A percentile compares a stretch with the other conserved stretches of the same genome.
These are phyloP conservation scores for Pseudocercospora fijiensis DNA, from an alignment of 2,329 filamentous ascomycete species.

Conservation along the genomic window DNA sequence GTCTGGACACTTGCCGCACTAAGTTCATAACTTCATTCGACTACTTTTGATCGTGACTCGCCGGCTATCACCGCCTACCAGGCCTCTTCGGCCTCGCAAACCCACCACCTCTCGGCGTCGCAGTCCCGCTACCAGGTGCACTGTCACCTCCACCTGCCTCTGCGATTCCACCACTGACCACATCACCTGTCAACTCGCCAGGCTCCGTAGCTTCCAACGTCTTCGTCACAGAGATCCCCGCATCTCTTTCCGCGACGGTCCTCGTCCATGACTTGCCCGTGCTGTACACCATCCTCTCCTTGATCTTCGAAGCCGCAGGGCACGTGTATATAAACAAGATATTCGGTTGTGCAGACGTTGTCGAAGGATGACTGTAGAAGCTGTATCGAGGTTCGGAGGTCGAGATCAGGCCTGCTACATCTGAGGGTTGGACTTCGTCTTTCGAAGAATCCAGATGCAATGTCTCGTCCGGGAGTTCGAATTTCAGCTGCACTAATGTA, in stretches of 20 bases:
- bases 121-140: conserved; percentile 54
- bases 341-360: conserved; percentile 49
- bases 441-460: conserved; percentile 63
- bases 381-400: conserved; percentile 70
- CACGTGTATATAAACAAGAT: conserved; percentile 83
- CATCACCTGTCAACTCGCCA: conserved; percentile 66
- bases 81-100: conserved; percentile 80
- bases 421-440: conserved; percentile 55
- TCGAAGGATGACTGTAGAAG: conserved; percentile 69
- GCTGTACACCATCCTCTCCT: conserved; percentile 82
- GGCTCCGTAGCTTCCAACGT: conserved; percentile 65
- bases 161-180: conserved; percentile 44
- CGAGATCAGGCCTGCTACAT: conserved; percentile 63
- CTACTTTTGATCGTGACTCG: not conserved
- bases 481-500: conserved; percentile 29
- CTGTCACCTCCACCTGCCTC: conserved; percentile 4
- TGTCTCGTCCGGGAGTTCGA: conserved; percentile 62
- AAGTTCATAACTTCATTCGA: not conserved
- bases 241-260: conserved; percentile 67
- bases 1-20: not conserved
- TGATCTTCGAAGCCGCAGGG: conserved; percentile 69
- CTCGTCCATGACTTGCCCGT: conserved; percentile 53
- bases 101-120: conserved; percentile 50
- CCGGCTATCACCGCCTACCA: conserved; percentile 53
- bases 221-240: conserved; percentile 66